Evolutionary conservation across 192 early-diverging fungal species (phyloP).

Genomic region (Obelidium mucronatum): DNA sequence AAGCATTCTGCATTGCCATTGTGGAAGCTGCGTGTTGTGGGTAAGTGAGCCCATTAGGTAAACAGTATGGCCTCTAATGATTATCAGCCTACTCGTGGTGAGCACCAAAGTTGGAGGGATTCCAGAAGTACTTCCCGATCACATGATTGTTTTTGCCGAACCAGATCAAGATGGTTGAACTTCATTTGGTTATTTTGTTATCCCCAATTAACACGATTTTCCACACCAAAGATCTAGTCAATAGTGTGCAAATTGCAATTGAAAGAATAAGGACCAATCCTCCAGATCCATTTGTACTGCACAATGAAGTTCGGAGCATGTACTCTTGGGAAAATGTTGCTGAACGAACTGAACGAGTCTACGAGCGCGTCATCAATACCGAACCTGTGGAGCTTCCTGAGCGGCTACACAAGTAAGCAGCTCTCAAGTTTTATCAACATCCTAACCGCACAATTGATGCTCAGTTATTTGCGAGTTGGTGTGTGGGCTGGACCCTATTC

Average conservation of each 20-base stretch:
- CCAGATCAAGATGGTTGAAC: constrained; percentile 86
- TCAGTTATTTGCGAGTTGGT: constrained; percentile 82
- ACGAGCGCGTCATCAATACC: constrained; percentile 70
- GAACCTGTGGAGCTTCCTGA: constrained; percentile 77
- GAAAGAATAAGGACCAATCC: constrained; percentile 57
- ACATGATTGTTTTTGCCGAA: constrained; percentile 91
- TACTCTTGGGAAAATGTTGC: constrained; percentile 98
- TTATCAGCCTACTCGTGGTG: constrained; percentile 83
- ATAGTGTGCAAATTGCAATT: constrained; percentile 75
- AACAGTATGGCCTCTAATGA: too few species aligned
- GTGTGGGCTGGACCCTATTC: constrained; percentile 90
- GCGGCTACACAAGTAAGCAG: constrained; percentile 61
- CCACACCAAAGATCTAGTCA: constrained; percentile 65
- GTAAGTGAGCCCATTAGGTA: constrained; percentile 41
- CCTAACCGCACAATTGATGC: too few species aligned
- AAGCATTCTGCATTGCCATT: constrained; percentile 98
- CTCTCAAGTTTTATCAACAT: too few species aligned
- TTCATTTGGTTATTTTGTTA: background rate
- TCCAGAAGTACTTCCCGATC: constrained; percentile 90
- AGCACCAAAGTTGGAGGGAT: constrained; percentile 96
- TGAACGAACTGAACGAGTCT: constrained; percentile 87
- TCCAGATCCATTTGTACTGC: constrained; percentile 65
- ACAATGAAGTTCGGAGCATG: constrained; percentile 88
- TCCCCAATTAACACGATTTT: background rate
- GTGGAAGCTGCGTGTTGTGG: constrained; percentile 97